These are phyloP conservation scores for Coleophoma cylindrospora DNA, from an alignment of 2,329 filamentous ascomycete species.

Conservation along the genomic window DNA sequence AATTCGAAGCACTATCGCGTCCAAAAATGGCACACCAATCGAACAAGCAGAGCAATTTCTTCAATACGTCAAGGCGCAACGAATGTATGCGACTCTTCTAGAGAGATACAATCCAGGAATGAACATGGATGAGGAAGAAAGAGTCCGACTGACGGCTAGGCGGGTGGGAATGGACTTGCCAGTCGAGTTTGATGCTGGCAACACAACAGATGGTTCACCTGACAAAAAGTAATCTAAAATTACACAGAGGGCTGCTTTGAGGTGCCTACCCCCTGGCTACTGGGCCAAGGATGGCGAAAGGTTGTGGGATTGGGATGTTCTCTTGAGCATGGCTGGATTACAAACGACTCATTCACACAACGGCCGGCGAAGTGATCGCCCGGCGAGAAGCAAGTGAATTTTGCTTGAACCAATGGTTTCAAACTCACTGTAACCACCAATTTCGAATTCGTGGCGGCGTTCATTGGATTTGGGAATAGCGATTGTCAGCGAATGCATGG, in stretches of 20 bases:
- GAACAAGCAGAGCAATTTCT: slow-evolving; percentile 71
- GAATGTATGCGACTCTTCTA: slow-evolving; percentile 73
- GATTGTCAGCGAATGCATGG: no score
- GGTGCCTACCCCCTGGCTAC: no score
- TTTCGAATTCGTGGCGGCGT: no score
- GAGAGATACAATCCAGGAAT: slow-evolving; percentile 94
- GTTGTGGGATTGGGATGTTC: neutral
- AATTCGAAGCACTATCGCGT: slow-evolving; percentile 59
- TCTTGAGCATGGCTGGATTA: no score
- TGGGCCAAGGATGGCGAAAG: neutral
- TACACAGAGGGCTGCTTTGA: no score
- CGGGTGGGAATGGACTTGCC: slow-evolving; percentile 90
- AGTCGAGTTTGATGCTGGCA: slow-evolving; percentile 40
- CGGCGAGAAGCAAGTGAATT: no score
- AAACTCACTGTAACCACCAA: no score
- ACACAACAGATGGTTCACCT: neutral
- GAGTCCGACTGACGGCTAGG: slow-evolving; percentile 76
- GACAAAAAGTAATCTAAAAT: neutral
- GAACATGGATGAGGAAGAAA: slow-evolving; percentile 80
- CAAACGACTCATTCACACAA: no score
- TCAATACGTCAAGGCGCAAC: slow-evolving; percentile 78
- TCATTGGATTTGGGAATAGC: no score
- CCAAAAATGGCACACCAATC: slow-evolving; percentile 22
- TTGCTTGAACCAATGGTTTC: no score
- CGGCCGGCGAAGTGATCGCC: no score